Base-by-base conservation (phyloP, 2,329 filamentous ascomycete genomes). In the Rugonectria rugulosa region DNA sequence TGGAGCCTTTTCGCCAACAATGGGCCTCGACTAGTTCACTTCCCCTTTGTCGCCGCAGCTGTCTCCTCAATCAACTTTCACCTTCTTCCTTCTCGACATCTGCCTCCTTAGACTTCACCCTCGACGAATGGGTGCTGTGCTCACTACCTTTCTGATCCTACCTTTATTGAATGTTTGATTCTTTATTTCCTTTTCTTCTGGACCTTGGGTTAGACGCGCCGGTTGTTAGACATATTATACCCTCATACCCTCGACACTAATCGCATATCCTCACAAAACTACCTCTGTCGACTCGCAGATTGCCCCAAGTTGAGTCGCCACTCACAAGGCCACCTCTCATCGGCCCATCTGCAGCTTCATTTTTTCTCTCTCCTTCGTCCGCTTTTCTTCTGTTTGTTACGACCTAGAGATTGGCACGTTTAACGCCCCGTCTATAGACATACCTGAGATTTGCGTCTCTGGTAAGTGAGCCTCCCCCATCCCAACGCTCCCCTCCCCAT, bases 161-260 rank as follows among this genome's bases (percentile, higher is more conserved):
- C 50, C 50, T 42, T 64, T 46, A 60, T 50, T 59, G 53, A 59
- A 57, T 56, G 54, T 54, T 64, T 65, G 57, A 68, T 57, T 61
- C 53, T 64, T 67, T 60, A 64, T 61, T 48, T 56, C 40, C 45
- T 60, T 47, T 54, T 49, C 21, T 37, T 69, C 72, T 68, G 65
- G 66, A 66, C 66, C 68, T 66, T 69, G 69, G 70, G 64, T 72
- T 75, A 75, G 73, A 75, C 70, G 70, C 70, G 65, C 69, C 68
- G 72, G 68, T 66, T 72, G 29, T 74, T 76, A 76, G 74, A 75
- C 70, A 68, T 65, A 57, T 46, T 61, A 63, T 66, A 58, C 59
- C 58, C 57, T 59, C 54, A 41, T 46, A 46, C 53, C 47, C 36
- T 42, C 50, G 55, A 63, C 61, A 63, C 61, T 69, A 62, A 66